Conservation (phyloP, 1,284 basidiomycete genomes). For the Irpex sp. region DNA sequence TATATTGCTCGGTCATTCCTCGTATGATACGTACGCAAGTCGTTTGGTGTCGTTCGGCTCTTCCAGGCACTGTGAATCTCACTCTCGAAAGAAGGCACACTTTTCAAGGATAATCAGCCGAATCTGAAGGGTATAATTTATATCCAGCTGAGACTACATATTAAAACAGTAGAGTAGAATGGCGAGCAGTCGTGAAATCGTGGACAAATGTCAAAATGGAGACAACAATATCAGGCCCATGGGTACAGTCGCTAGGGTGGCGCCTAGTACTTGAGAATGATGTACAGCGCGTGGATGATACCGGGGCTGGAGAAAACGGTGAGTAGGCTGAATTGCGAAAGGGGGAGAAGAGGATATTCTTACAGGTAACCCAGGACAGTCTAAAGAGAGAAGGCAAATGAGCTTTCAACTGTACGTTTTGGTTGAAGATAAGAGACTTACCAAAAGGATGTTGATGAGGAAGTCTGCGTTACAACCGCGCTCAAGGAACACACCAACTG, state of each 20-base stretch:
- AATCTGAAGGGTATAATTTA: conserved; percentile 12
- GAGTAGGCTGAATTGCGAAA: conserved; percentile 16
- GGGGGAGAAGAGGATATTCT: conserved; percentile 3
- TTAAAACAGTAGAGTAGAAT: conserved; percentile 10
- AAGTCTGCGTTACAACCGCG: conserved; percentile 69
- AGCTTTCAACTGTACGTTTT: neutral
- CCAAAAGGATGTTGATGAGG: conserved; percentile 63
- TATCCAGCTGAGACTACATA: conserved; percentile 7
- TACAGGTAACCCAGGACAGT: conserved; percentile 71
- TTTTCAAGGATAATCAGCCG: too few species aligned
- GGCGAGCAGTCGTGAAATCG: conserved; percentile 4
- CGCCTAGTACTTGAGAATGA: conserved; percentile 55
- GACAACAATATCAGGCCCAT: neutral
- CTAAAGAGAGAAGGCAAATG: conserved; percentile 16
- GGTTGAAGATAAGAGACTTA: conserved; percentile 17
- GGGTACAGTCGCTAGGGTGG: neutral
- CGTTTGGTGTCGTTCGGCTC: too few species aligned
- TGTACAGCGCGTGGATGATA: conserved; percentile 73
- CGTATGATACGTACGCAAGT: too few species aligned
- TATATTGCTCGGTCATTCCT: too few species aligned
- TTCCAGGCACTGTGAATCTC: neutral
- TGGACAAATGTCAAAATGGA: neutral
- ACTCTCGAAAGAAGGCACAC: neutral
- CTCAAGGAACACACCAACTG: conserved; percentile 76
- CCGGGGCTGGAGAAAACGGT: conserved; percentile 46